A percentile compares a stretch with the other conserved stretches of the same genome.
phyloP scores from a whole-genome alignment of 352 stramenopile species.

The Phytophthora pluvialis region DNA sequence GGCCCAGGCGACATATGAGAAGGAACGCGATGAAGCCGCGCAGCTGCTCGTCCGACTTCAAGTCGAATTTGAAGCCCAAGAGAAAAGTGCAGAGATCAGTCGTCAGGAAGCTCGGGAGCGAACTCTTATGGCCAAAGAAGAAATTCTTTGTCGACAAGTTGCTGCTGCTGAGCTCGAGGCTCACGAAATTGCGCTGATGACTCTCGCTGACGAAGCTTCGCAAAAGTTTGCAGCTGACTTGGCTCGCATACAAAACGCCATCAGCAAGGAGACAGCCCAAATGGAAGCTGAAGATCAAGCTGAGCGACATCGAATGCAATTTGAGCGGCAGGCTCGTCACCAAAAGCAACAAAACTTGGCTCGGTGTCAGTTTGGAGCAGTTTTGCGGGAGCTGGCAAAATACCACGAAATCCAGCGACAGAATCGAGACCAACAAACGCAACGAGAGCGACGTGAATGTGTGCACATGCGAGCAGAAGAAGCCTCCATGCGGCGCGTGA shows the following conservation, averaged over 20 bases:
- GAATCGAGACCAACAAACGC: constrained; percentile 27
- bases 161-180: constrained; percentile 22
- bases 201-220: constrained; percentile 31
- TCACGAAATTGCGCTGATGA: constrained; percentile 12
- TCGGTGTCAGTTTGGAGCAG: constrained; percentile 15
- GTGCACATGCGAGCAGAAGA: constrained; percentile 63
- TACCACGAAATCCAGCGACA: constrained; percentile 26
- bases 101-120: constrained; percentile 27
- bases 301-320: constrained; percentile 24
- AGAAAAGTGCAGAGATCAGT: constrained; percentile 10
- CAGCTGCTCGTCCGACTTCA: constrained; percentile 25
- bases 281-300: constrained; percentile 35
- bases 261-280: constrained; percentile 3
- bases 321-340: constrained; percentile 15
- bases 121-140: constrained; percentile 24
- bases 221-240: background rate
- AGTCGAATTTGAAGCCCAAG: constrained; percentile 27
- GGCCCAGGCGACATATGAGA: constrained; percentile 13
- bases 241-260: constrained; percentile 2
- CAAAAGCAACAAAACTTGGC: constrained; percentile 16
- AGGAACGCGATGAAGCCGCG: constrained; percentile 20
- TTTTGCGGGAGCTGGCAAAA: constrained; percentile 41
- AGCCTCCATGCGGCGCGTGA: constrained; percentile 30
- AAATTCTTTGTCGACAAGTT: constrained; percentile 3
- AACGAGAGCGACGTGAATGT: constrained; percentile 41